Evolutionary conservation across 1,139 yeast genomes (phyloP).

Genomic region (Kurtzmaniella quercitrusa): DNA sequence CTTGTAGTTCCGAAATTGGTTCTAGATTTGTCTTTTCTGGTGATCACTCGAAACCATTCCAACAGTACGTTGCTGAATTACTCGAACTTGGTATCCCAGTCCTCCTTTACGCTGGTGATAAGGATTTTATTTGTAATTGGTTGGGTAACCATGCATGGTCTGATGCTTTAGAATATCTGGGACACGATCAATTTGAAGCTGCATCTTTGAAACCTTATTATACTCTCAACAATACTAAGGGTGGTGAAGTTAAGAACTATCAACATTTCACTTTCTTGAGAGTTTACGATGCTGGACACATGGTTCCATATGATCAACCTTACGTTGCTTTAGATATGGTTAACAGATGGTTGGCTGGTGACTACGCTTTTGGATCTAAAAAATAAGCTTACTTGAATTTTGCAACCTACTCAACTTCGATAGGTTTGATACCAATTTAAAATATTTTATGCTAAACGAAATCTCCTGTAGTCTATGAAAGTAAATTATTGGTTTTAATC

Average conservation of each 20-base stretch:
- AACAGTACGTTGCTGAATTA: conserved; percentile 11
- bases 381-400: not conserved
- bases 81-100: conserved; percentile 12
- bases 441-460: too few relatives aligned
- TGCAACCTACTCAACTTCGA: too few relatives aligned
- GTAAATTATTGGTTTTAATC: too few relatives aligned
- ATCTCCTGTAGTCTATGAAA: too few relatives aligned
- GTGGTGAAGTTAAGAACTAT: conserved; percentile 11
- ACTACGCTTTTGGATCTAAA: conserved; percentile 6
- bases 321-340: conserved; percentile 9
- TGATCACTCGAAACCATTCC: conserved; percentile 11
- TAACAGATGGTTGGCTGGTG: conserved; percentile 11
- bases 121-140: conserved; percentile 19
- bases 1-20: conserved; percentile 8
- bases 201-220: conserved; percentile 32
- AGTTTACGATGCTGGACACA: conserved; percentile 12
- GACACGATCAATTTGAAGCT: conserved; percentile 17
- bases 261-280: conserved; percentile 11
- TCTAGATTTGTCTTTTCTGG: conserved; percentile 9
- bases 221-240: conserved; percentile 12
- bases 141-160: conserved; percentile 17
- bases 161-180: conserved; percentile 12
- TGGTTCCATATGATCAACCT: conserved; percentile 13
- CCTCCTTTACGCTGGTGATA: conserved; percentile 15
- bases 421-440: too few relatives aligned